Conservation (phyloP, 164 flowering plant species). For the Magnolia officinalis region DNA sequence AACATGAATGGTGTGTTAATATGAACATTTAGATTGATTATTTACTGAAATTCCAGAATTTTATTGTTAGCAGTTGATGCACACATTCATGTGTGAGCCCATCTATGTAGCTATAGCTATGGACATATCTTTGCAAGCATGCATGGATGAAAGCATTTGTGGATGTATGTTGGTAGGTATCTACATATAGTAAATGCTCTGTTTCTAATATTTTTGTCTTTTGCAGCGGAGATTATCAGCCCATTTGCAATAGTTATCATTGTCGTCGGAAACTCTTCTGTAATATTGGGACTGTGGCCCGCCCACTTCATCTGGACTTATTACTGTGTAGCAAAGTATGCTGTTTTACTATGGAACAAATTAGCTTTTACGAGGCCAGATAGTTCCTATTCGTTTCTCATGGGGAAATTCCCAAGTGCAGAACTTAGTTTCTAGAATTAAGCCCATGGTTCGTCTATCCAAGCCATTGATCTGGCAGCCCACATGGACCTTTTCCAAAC, state of each 20-base stretch:
- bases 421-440: too few species aligned
- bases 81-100: background rate
- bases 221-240: slow-evolving; percentile 50
- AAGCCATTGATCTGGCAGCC: too few species aligned
- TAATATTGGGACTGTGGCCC: slow-evolving; percentile 75
- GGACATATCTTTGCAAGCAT: background rate
- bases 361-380: background rate
- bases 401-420: too few species aligned
- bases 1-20: background rate
- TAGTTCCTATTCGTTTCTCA: background rate
- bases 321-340: slow-evolving; percentile 71
- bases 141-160: background rate
- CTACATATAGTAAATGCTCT: too few species aligned
- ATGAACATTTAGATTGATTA: too few species aligned
- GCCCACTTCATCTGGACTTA: slow-evolving; percentile 83
- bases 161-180: background rate
- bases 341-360: background rate
- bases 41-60: background rate
- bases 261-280: slow-evolving; percentile 58
- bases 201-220: background rate
- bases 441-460: too few species aligned
- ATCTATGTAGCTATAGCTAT: background rate
- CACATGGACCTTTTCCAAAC: too few species aligned
- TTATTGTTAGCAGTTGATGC: too few species aligned
- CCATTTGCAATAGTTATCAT: slow-evolving; percentile 49